phyloP scores from a whole-genome alignment of 2,329 filamentous ascomycete species.

The Myriosclerotinia duriaeana region DNA sequence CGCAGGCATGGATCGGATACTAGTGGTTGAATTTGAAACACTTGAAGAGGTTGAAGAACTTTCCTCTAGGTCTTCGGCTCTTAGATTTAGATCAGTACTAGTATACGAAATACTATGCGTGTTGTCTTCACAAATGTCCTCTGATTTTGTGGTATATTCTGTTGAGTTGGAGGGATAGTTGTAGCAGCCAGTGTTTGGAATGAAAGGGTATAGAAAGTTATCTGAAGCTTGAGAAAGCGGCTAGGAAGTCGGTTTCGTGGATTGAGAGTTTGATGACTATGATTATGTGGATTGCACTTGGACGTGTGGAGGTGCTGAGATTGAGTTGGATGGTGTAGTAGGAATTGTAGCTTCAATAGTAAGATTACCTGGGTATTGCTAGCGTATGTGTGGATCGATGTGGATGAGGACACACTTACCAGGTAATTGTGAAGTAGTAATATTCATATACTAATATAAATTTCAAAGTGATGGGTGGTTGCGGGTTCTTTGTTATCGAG shows the following conservation, averaged over 20 bases:
- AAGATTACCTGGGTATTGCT: background rate
- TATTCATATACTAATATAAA: background rate
- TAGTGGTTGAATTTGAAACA: no score
- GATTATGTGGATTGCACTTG: background rate
- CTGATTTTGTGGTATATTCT: background rate
- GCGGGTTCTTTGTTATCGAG: background rate
- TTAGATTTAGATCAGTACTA: background rate
- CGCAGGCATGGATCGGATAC: background rate
- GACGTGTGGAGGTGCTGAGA: background rate
- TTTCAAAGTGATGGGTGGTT: background rate
- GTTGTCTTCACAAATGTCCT: no score
- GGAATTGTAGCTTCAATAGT: background rate
- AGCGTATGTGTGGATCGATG: no score
- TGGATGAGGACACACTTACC: background rate
- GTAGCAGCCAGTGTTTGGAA: background rate
- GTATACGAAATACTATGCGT: background rate
- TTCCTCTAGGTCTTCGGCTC: background rate
- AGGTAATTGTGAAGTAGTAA: background rate
- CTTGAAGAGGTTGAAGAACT: background rate
- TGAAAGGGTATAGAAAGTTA: background rate
- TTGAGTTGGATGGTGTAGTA: background rate
- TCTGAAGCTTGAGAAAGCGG: background rate
- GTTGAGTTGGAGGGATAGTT: background rate
- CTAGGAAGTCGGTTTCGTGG: slow-evolving; percentile 2
- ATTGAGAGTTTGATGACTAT: background rate